phyloP scores from a whole-genome alignment of 805 yeast genomes.

The Scheffersomyces coipomensis region DNA sequence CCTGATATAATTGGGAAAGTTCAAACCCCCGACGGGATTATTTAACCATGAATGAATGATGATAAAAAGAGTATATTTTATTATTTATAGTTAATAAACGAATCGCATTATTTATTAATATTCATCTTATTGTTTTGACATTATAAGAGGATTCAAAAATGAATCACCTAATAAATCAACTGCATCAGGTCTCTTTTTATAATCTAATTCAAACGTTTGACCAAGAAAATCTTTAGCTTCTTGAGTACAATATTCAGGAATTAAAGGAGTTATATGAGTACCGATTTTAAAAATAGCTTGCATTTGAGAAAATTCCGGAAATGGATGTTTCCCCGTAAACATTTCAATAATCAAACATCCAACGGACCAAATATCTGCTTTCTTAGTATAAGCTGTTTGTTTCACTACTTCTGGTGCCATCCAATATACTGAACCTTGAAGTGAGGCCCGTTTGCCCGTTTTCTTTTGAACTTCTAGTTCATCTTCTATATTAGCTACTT shows the following conservation, averaged over 20 bases:
- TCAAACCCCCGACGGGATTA: background rate
- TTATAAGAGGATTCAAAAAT: slow-evolving; percentile 51
- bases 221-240: slow-evolving; percentile 66
- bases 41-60: too few species aligned
- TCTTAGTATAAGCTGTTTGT: slow-evolving; percentile 85
- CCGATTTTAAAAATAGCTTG: slow-evolving; percentile 96
- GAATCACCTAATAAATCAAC: slow-evolving; percentile 61
- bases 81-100: too few species aligned
- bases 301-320: slow-evolving; percentile 92
- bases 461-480: slow-evolving; percentile 25
- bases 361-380: slow-evolving; percentile 96
- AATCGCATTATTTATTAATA: background rate
- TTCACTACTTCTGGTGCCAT: slow-evolving; percentile 99
- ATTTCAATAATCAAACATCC: slow-evolving; percentile 93
- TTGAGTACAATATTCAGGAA: slow-evolving; percentile 70
- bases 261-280: slow-evolving; percentile 73
- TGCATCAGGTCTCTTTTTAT: slow-evolving; percentile 72
- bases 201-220: slow-evolving; percentile 73
- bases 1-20: slow-evolving; percentile 7
- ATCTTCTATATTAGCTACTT: slow-evolving; percentile 23
- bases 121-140: slow-evolving; percentile 29
- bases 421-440: slow-evolving; percentile 95
- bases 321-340: slow-evolving; percentile 96
- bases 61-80: too few species aligned
- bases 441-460: slow-evolving; percentile 63